These are phyloP conservation scores for Pilasporangium apinafurcum DNA, from an alignment of 352 stramenopile genomes.

Conservation along the genomic window DNA sequence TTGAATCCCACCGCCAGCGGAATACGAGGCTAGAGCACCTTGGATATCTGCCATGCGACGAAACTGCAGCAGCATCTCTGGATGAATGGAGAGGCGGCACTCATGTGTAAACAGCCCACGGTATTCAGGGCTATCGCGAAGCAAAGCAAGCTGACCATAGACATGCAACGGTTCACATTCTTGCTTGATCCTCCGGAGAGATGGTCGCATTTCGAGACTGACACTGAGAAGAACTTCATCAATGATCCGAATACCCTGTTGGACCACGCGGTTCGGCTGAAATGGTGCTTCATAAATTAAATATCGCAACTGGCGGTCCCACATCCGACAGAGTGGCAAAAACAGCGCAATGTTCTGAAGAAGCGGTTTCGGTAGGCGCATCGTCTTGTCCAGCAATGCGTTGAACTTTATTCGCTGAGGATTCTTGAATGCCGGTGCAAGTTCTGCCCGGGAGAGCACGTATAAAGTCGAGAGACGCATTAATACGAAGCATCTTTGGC, in stretches of 20 bases:
- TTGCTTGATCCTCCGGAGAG: slow-evolving; percentile 41
- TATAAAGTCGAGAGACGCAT: slow-evolving; percentile 76
- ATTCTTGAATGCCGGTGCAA: slow-evolving; percentile 33
- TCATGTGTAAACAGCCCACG: slow-evolving; percentile 53
- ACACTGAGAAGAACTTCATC: slow-evolving; percentile 79
- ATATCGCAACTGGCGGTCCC: slow-evolving; percentile 77
- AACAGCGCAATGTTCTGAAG: slow-evolving; percentile 76
- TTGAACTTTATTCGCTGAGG: slow-evolving; percentile 35
- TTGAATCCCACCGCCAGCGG: slow-evolving; percentile 53
- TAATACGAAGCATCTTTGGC: slow-evolving; percentile 57
- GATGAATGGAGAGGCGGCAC: slow-evolving; percentile 34
- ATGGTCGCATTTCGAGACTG: slow-evolving; percentile 53
- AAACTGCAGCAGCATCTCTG: slow-evolving; percentile 50
- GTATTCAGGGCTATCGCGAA: slow-evolving; percentile 66
- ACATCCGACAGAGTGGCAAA: slow-evolving; percentile 66
- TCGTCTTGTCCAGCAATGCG: slow-evolving; percentile 54
- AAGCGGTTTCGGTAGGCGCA: slow-evolving; percentile 71
- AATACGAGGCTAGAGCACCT: slow-evolving; percentile 60
- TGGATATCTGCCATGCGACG: slow-evolving; percentile 77
- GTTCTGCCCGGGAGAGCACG: slow-evolving; percentile 38
- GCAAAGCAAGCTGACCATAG: slow-evolving; percentile 59
- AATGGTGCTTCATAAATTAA: slow-evolving; percentile 64
- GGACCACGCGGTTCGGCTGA: slow-evolving; percentile 73
- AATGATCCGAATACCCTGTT: slow-evolving; percentile 72
- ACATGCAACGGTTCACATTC: slow-evolving; percentile 27